Conservation (phyloP, 768 basidiomycete genomes). For the Trichaptum fuscoviolaceum region DNA sequence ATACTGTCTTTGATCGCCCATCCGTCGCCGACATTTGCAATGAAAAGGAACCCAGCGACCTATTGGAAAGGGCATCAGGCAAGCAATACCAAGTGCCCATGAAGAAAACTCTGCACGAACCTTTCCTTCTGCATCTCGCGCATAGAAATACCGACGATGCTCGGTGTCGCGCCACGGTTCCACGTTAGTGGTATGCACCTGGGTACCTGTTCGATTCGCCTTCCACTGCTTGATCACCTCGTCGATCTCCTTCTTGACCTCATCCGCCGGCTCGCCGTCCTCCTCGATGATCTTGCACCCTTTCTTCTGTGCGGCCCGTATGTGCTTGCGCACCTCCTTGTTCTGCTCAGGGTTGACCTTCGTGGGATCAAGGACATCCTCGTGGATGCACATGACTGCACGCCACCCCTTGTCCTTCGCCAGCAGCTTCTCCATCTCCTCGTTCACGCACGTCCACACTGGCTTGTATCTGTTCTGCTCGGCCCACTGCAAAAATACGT, state of each 20-base stretch:
- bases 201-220: slow-evolving; percentile 44
- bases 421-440: slow-evolving; percentile 45
- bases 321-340: slow-evolving; percentile 59
- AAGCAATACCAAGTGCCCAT: not conserved
- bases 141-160: slow-evolving; percentile 55
- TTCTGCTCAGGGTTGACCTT: slow-evolving; percentile 34
- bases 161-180: slow-evolving; percentile 51
- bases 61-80: slow-evolving; percentile 11
- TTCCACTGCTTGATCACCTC: slow-evolving; percentile 54
- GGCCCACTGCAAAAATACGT: slow-evolving; percentile 39
- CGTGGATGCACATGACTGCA: slow-evolving; percentile 56
- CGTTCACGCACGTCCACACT: slow-evolving; percentile 58
- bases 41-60: slow-evolving; percentile 44
- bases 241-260: slow-evolving; percentile 44
- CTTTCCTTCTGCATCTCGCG: slow-evolving; percentile 34
- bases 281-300: slow-evolving; percentile 48
- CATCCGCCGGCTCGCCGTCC: slow-evolving; percentile 32
- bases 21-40: slow-evolving; percentile 39
- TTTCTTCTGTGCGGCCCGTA: slow-evolving; percentile 51
- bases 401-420: slow-evolving; percentile 46
- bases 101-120: slow-evolving; percentile 16
- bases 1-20: slow-evolving; percentile 53
- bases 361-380: slow-evolving; percentile 44
- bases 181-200: slow-evolving; percentile 44
- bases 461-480: slow-evolving; percentile 42